A percentile compares a stretch with the other conserved stretches of the same genome.
Conservation (phyloP, 2,329 filamentous ascomycete genomes). For the Aspergillus hortae region DNA sequence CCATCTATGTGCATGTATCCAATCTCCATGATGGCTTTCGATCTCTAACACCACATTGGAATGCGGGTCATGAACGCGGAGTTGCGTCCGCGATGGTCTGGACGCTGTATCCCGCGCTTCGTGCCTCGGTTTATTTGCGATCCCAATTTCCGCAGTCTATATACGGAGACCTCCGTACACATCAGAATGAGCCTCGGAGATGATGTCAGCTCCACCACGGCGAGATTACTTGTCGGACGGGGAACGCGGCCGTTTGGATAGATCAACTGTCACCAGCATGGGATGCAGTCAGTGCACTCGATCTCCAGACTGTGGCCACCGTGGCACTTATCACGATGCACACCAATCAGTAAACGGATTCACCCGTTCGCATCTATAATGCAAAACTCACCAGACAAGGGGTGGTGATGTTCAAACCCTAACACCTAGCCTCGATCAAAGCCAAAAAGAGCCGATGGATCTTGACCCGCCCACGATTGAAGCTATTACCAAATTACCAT, state of each 20-base stretch:
- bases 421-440: not conserved
- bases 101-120: not conserved
- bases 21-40: not conserved
- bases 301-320: not conserved
- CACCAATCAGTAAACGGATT: not conserved
- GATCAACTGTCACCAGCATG: not conserved
- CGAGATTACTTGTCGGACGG: slow-evolving; percentile 4
- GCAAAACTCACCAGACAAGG: not conserved
- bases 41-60: slow-evolving; percentile 1
- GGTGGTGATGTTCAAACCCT: not conserved
- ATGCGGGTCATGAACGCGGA: slow-evolving; percentile 3
- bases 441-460: not conserved
- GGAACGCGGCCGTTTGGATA: not conserved
- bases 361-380: not conserved
- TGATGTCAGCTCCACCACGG: not conserved
- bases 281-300: not conserved
- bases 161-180: not conserved
- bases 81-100: slow-evolving; percentile 1
- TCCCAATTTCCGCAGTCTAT: not conserved
- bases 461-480: not conserved
- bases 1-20: not conserved
- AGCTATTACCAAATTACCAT: too few relatives aligned
- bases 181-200: not conserved
- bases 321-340: not conserved
- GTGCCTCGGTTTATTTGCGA: not conserved